Conservation (phyloP, 2,329 filamentous ascomycete genomes). For the Penicillium sp. region DNA sequence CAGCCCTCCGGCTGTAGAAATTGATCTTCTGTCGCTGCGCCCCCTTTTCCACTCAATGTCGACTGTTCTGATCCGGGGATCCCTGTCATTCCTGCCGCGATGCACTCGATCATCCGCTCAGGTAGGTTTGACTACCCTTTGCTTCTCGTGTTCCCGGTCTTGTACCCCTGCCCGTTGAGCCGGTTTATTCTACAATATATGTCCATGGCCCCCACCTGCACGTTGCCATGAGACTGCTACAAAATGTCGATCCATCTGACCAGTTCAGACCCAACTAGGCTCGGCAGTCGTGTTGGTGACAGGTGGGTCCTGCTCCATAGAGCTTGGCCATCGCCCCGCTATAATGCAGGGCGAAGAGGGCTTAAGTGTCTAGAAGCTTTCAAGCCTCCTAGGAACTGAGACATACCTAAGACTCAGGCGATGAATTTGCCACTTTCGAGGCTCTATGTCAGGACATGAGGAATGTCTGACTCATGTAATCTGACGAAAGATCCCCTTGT, state of each 20-base stretch:
- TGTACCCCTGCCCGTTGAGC: not conserved
- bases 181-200: not conserved
- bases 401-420: too few relatives aligned
- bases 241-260: not conserved
- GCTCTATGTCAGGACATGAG: not conserved
- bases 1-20: not conserved
- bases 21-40: not conserved
- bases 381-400: not conserved
- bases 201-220: not conserved
- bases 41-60: slow-evolving; percentile 15
- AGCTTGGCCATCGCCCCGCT: not conserved
- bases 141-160: slow-evolving; percentile 12
- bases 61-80: slow-evolving; percentile 12
- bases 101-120: slow-evolving; percentile 33
- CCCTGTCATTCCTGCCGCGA: slow-evolving; percentile 19
- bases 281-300: not conserved
- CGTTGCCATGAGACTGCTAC: not conserved
- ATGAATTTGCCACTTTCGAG: not conserved
- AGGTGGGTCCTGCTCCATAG: not conserved
- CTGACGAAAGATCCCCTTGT: slow-evolving; percentile 37
- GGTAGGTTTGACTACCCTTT: slow-evolving; percentile 12
- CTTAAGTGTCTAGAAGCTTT: not conserved
- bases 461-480: slow-evolving; percentile 25
- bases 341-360: not conserved
- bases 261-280: not conserved